Evolutionary conservation across 2,329 filamentous ascomycete species (phyloP), one percentile per base, ranked within the genome.

Genomic region (Hirsutella rhossiliensis): DNA sequence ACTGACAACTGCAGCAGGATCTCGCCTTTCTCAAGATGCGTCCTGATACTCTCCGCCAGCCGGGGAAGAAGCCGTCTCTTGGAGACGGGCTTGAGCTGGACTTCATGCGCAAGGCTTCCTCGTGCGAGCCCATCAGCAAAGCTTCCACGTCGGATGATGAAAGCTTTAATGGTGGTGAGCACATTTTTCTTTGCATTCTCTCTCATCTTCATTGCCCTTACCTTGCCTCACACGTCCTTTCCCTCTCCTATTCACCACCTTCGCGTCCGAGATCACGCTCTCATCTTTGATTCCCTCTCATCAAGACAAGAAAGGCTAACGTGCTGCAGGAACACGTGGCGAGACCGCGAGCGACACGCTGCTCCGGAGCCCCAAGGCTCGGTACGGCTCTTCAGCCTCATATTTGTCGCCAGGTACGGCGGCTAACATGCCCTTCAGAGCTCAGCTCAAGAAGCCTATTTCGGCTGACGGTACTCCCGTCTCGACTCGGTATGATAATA

Each of bases 121-220:
- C 49, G 20, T 47, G 46, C 41, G 48, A 51, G 37, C 48, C 49
- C 23, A 44, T 51, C 29, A 23, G 41, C 20, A 38, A 39, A 13
- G 46, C 40, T 28, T 47, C 38, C 9, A 6, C 15, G 2, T 50
- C 48, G 15, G 43, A 44, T 17, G 42, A 41, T 17, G 43, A 38
- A 28, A 41, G 43, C 29, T 38, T 30, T 40, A n/a, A 17, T 8
- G 31, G 41, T 19, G 43, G 46, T 45, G 13, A 44, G 42, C n/a
- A n/a, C 31, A 17, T 13, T 17, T 13, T 15, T 15, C 31, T 34
- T 7, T 13, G n/a, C n/a, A 12, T 34, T 15, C 2, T 15, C 9
- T 12, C n/a, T n/a, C 17, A 8, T 32, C 17, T 7, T 32, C 9
- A n/a, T 1, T 34, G 13, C 4, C 5, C 31, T 34, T 27, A 27